phyloP scores from a whole-genome alignment of 192 early-diverging fungal genomes.

The Coemansia pectinata region DNA sequence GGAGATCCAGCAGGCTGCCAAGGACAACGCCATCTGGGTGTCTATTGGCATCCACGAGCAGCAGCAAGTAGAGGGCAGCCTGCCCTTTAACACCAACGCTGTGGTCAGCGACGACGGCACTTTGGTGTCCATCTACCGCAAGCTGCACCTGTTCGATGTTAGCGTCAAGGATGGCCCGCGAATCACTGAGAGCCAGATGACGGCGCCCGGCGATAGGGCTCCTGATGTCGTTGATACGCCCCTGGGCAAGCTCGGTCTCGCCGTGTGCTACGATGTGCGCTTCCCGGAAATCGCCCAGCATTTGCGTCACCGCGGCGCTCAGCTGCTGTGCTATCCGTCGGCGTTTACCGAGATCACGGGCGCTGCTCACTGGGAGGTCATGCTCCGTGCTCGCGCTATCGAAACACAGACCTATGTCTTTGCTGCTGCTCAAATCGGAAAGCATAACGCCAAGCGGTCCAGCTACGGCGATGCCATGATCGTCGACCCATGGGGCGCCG shows the following conservation, averaged over 20 bases:
- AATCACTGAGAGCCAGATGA: slow-evolving; percentile 34
- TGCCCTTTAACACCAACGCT: slow-evolving; percentile 70
- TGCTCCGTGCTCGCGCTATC: slow-evolving; percentile 79
- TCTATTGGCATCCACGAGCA: slow-evolving; percentile 80
- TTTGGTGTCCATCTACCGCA: slow-evolving; percentile 63
- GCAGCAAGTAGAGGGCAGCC: slow-evolving; percentile 1
- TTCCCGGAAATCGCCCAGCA: slow-evolving; percentile 71
- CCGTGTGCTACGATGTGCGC: slow-evolving; percentile 81
- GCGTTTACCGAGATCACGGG: slow-evolving; percentile 84
- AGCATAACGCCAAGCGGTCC: slow-evolving; percentile 67
- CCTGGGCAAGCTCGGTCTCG: slow-evolving; percentile 60
- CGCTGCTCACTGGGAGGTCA: slow-evolving; percentile 79
- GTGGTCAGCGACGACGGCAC: slow-evolving; percentile 63
- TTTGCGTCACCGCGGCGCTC: slow-evolving; percentile 60
- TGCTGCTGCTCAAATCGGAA: slow-evolving; percentile 76
- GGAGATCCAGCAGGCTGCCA: slow-evolving; percentile 62
- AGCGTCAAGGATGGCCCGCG: slow-evolving; percentile 46
- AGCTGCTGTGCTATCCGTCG: slow-evolving; percentile 77
- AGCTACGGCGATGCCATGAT: slow-evolving; percentile 86
- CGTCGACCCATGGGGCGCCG: slow-evolving; percentile 80
- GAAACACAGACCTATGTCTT: slow-evolving; percentile 84
- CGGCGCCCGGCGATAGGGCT: slow-evolving; percentile 21
- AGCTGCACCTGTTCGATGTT: slow-evolving; percentile 84
- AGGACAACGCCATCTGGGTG: slow-evolving; percentile 64
- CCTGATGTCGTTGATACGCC: slow-evolving; percentile 46